Evolutionary conservation across 345 rosid genomes (phyloP).

Genomic region (Murraya paniculata): DNA sequence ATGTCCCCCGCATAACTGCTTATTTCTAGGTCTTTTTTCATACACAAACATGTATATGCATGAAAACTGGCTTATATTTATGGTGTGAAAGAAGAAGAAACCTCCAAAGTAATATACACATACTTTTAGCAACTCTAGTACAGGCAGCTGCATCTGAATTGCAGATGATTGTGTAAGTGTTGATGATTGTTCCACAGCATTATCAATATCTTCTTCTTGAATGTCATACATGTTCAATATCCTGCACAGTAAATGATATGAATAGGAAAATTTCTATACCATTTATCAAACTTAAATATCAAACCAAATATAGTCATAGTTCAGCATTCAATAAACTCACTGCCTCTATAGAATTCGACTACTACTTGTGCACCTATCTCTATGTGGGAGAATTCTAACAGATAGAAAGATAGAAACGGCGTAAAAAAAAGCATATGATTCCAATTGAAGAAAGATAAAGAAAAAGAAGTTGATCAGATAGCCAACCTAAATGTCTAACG

Average conservation of each 20-base stretch:
- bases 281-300: neutral
- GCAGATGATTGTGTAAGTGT: constrained; percentile 45
- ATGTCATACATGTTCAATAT: constrained; percentile 79
- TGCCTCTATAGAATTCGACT: neutral
- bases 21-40: neutral
- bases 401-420: neutral
- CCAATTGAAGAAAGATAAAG: constrained; percentile 9
- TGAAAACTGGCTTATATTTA: neutral
- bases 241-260: constrained; percentile 42
- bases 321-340: neutral
- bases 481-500: neutral
- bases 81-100: constrained; percentile 3
- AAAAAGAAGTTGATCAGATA: neutral
- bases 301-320: neutral
- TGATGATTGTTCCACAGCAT: constrained; percentile 53
- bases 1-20: neutral
- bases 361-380: neutral
- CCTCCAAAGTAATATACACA: constrained; percentile 13
- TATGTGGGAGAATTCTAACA: neutral
- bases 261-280: neutral
- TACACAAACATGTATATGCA: neutral
- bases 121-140: constrained; percentile 86
- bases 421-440: neutral
- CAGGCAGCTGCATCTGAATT: constrained; percentile 78
- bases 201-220: constrained; percentile 73